Base-by-base conservation (phyloP, 2,329 filamentous ascomycete genomes). In the Colletotrichum godetiae region DNA sequence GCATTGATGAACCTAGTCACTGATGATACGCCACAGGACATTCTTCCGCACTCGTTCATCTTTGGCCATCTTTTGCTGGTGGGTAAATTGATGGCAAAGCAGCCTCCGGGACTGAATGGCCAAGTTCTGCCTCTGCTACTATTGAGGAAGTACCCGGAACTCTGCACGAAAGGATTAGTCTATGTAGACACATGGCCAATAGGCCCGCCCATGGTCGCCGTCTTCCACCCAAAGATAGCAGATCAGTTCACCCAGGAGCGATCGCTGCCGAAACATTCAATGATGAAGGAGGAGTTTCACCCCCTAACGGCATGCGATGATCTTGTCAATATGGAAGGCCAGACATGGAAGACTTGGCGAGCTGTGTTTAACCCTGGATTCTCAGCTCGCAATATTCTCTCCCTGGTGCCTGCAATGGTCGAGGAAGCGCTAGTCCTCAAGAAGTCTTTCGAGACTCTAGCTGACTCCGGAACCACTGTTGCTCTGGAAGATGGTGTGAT, bases 391-490 rank as follows among this genome's bases (percentile, higher is more conserved):
- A 84, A 81, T 46, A 71, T 84, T 66, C 78, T 76, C 2, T 79
- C 79, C 4, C 76, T 81, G 58, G 77, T 83, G 4, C 81, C 82
- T 3, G 81, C 81, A 19, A 78, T 84, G 13, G 67, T 84, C 3
- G 80, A 84, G 46, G 84, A 85, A 64, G 79, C 80, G 0, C 76
- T 78, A 6, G 79, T 81, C 5, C 84, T 85, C 24, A 65, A 24
- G 49, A 56, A 65, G 31, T 65, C 29, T 11, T 29, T 65, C n/a
- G 62, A 53, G 29, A 5, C 33, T 10, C 29, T 65, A 1, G 62
- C 62, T 19, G 19, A 35, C 13, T 53, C 62, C 4, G 62, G 46
- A 13, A 19, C 53, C 3, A 46, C 31, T 10, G 46, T 82, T 46
- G 67, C 76, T 19, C 74, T 86, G 10, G 80, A 84, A 67, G 74